Base-by-base conservation (phyloP, 225 moss, liverwort and hornwort species). In the Anthoceros angustus region DNA sequence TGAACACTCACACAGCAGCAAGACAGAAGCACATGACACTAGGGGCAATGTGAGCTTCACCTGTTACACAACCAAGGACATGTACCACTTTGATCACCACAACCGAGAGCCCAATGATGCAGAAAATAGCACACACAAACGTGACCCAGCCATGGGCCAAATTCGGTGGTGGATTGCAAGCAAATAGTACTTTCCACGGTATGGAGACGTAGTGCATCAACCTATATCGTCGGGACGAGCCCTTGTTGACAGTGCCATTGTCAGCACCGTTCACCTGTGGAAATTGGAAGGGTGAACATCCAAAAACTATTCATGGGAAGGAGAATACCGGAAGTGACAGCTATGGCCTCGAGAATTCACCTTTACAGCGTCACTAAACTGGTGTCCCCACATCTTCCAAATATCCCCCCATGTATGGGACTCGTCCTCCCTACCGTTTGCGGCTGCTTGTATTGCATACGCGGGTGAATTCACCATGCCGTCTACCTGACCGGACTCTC, bases 61-160 rank as follows among this genome's bases (percentile, higher is more conserved):
- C 86, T 78, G 83, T 73, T 24, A 83, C 80, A 66, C 88, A 88
- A 67, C 88, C 88, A 74, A 88, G 80, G 42, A 79, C 64, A 62
- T 74, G 81, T 74, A 86, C 81, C 45, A 93, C 71, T 65, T 83
- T 82, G 63, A 93, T 90, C 39, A 79, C 45, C 61, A 87, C 68
- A 40, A 77, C 78, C 8, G 93, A 84, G 71, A 93, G 84, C 62
- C 63, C 87, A 25, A 87, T 80, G 39, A 90, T 83, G 67, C 75
- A 86, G 43, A 75, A 42, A 41, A 93, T 73, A 41, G 89, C 81
- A 69, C 68, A 80, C 68, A 84, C 62, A 72, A 89, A 93, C 11
- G 90, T 77, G 43, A 82, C 84, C 90, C 90, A 93, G 41, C 93
- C 93, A 66, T 93, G 84, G 64, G 68, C 77, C 50, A 90, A 18